Percentiles rank a stretch among this genome's conserved stretches.
Conservation (phyloP, 202 grass and related monocot genomes). For the Brachypodium distachyon region DNA sequence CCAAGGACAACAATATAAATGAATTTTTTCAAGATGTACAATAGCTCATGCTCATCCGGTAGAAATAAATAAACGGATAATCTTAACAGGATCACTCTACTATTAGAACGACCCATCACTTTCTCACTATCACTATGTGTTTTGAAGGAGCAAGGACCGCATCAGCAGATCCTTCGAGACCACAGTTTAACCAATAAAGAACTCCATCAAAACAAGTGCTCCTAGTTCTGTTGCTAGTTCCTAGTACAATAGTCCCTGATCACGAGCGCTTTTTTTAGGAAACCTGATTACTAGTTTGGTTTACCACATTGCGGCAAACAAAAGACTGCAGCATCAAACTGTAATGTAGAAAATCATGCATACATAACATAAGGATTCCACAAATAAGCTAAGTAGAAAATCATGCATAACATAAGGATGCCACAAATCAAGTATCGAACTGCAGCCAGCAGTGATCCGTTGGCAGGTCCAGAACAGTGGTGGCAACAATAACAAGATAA, state of each 20-base stretch:
- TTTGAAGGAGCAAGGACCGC: not conserved
- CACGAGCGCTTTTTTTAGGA: not conserved
- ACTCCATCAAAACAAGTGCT: not conserved
- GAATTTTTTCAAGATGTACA: not conserved
- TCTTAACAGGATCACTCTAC: not conserved
- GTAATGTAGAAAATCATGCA: not conserved
- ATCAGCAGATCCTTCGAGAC: not conserved
- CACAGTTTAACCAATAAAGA: not conserved
- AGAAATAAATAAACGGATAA: not conserved
- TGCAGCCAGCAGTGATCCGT: not conserved
- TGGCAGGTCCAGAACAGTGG: not conserved
- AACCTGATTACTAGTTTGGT: not conserved
- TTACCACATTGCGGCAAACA: not conserved
- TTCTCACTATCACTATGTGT: not conserved
- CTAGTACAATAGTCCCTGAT: not conserved
- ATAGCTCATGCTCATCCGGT: not conserved
- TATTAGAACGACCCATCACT: not conserved
- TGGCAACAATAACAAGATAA: constrained; percentile 7
- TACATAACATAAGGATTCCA: no score
- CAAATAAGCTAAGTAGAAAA: no score
- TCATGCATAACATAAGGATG: no score
- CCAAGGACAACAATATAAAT: not conserved
- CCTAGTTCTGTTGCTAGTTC: not conserved
- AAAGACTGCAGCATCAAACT: not conserved
- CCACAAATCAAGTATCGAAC: not conserved